Evolutionary conservation across 495 filamentous ascomycete species (phyloP), one percentile per base, ranked within the genome.

Genomic region (Neurospora hispaniola): DNA sequence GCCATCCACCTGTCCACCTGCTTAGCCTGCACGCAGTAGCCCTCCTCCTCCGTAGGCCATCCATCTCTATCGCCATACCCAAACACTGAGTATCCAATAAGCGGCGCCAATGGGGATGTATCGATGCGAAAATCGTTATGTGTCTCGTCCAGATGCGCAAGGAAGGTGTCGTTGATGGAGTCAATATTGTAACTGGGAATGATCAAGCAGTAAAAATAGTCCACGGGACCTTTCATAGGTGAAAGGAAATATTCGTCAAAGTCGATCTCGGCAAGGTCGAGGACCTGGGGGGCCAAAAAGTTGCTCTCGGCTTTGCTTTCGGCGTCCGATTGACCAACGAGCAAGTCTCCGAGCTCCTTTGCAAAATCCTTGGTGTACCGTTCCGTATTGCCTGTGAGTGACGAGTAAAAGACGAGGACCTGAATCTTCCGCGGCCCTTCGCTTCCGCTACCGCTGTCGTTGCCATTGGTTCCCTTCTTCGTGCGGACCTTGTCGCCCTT

Each of bases 81-180:
- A 84, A 98, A 98, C 3, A 98, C 95, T 0, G 91, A 92, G 77
- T 96, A 98, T 12, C 95, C 95, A 5, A 93, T 83, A 46, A 98
- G 81, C 11, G 82, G 82, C 0, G 90, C 90, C 54, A 98, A 80
- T 0, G 96, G 91, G 2, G 92, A 90, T 0, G 94, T 97, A 79
- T 97, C 94, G 73, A 98, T 96, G 23, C 95, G 90, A 82, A 98
- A 98, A 80, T 98, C 95, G 81, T 98, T 86, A 77, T 98, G 94
- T 0, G 94, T 98, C 77, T 98, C 95, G 76, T 90, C 85, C 14
- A 98, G 81, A 80, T 98, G 93, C 69, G 89, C 87, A 16, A 98
- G 81, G 78, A 98, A 93, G 20, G 86, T 92, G 79, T 92, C 89
- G 74, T 96, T 88, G 18, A 95, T 88, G 39, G 91, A 94, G 76